Conservation (phyloP, 2,329 filamentous ascomycete species). For the Fusarium secorum region DNA sequence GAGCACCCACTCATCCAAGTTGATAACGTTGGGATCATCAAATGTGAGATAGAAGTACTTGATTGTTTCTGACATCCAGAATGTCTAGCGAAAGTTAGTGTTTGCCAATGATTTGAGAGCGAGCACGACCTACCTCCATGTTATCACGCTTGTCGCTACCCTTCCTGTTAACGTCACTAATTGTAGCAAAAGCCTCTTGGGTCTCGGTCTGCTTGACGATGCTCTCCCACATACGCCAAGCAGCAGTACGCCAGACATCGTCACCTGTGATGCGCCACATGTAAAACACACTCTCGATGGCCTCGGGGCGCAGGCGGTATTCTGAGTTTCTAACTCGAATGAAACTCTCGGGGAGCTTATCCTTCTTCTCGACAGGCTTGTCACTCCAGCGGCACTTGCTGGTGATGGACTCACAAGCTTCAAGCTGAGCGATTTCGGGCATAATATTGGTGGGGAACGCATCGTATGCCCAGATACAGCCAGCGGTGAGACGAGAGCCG, state of each 20-base stretch:
- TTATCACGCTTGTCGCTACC: constrained; percentile 57
- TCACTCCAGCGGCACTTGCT: constrained; percentile 49
- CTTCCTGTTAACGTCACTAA: constrained; percentile 48
- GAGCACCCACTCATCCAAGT: constrained; percentile 74
- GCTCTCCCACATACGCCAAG: constrained; percentile 58
- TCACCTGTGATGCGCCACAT: constrained; percentile 61
- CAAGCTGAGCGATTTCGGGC: constrained; percentile 57
- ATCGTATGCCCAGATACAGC: constrained; percentile 64
- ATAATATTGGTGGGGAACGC: constrained; percentile 60
- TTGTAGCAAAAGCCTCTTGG: constrained; percentile 53
- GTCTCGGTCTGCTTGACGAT: constrained; percentile 55
- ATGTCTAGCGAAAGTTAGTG: constrained; percentile 53
- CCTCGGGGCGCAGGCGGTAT: constrained; percentile 58
- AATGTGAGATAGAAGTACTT: constrained; percentile 83
- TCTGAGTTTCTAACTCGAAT: constrained; percentile 56
- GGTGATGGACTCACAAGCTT: constrained; percentile 47
- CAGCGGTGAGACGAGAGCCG: constrained; percentile 58
- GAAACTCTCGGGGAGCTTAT: constrained; percentile 62
- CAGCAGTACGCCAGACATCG: constrained; percentile 52
- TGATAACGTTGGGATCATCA: constrained; percentile 67
- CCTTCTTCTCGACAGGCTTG: constrained; percentile 34
- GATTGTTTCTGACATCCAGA: constrained; percentile 79
- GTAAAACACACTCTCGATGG: constrained; percentile 61
- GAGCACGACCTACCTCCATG: constrained; percentile 63
- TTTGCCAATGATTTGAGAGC: not conserved